Base-by-base conservation (phyloP, 176 grass and related monocot genomes). In the Musa troglodytarum region DNA sequence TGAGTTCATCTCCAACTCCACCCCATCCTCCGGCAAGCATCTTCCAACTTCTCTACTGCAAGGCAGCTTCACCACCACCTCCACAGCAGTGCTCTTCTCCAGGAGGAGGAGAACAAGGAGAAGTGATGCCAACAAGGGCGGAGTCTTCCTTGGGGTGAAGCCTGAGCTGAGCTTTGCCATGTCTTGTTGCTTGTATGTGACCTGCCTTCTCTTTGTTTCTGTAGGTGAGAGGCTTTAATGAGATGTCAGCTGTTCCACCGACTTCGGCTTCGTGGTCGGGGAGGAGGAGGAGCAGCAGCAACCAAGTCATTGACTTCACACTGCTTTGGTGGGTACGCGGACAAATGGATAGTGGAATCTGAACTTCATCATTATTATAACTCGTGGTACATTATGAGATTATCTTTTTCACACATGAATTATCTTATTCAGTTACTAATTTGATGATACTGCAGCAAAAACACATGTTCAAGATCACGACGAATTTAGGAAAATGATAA, bases 1-100 rank as follows among this genome's bases (percentile, higher is more conserved):
- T 62, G 84, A 87, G 69, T 85, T 88, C 74, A 90, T 67, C 66
- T 96, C 87, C 81, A 83, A 58, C 49, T 81, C 82, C 70, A 80
- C 51, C 15, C 51, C 51, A 13, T 74, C 49, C 23, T 74, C 72
- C 14, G 34, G 14, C 20, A 56, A 14, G 52, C 72, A 57, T 8
- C 53, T 53, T 12, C 72, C 53, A 12, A n/a, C 50, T 56, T 51
- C 28, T 19, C 72, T 12, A 15, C 57, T 3, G 72, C 72, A 28
- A 12, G 71, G 71, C 53, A 55, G 19, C 2, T 50, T 28, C 17
- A 11, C 72, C 72, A 74, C 53, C 22, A 29, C 53, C 4, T 15
- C 53, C 52, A 2, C 13, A 16, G 72, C 72, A 10, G 72, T 10
- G 53, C 12, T 34, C 72, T 29, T 20, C 2, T 29, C 49, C 11